Base-by-base conservation (phyloP, 2,329 filamentous ascomycete species). In the Malbranchea cinnamomea region DNA sequence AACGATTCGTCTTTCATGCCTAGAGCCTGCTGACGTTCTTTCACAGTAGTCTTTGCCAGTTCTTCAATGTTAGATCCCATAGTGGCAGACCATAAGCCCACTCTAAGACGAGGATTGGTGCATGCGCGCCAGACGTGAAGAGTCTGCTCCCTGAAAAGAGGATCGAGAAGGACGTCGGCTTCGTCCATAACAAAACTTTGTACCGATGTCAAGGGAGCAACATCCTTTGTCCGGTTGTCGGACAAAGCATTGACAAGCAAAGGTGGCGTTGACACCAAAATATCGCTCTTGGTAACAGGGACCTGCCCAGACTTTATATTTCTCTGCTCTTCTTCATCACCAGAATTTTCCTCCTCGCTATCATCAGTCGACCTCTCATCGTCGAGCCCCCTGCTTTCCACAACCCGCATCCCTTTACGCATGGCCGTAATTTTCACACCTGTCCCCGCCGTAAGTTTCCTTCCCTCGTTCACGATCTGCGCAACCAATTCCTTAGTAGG, bases 41-140 rank as follows among this genome's bases (percentile, higher is more conserved):
- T 58, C 29, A 89, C 68, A 9, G 75, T 77, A n/a, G 71, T 68
- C 5, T 68, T 68, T 26, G 82, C 70, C 5, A 94, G 62, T 12
- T 74, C 65, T 57, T 98, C 89, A 23, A 95, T 80, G 43, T 78
- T 89, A 10, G 87, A 93, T 3, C 81, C 83, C 76, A 98, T 94
- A 0, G 89, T 98, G 9, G 89, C 89, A 9, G 89, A 95, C 84
- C 87, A 98, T 36, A 92, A 74, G 6, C 79, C 82, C 3, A 83
- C 65, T 14, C 74, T 70, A 6, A 95, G 62, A n/a, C 65, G 56
- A 3, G 71, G 63, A 41, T 76, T 74, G 2, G 63, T 73, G 52
- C 87, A 87, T 3, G 79, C 71, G 23, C 71, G 69, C 84, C 85
- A 94, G 38, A 95, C 75, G 3, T 69, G 68, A 21, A 91, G 62